These are phyloP conservation scores for Populus hybrid DNA, from an alignment of 441 rosid genomes.

Conservation along the genomic window DNA sequence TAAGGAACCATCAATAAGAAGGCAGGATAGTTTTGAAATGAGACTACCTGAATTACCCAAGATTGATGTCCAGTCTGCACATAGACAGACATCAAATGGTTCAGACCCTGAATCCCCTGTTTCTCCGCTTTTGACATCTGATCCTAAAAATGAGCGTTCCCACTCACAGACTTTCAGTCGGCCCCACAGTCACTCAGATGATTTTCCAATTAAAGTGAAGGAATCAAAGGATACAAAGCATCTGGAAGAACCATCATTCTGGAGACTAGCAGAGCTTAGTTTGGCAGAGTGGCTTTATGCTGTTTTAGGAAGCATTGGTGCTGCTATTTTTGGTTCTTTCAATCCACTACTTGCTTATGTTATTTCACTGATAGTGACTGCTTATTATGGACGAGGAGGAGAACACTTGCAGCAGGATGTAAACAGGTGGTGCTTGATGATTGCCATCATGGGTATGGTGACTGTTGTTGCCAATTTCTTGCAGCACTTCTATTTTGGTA, in stretches of 20 bases:
- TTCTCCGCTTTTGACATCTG: slow-evolving; percentile 94
- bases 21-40: slow-evolving; percentile 97
- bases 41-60: slow-evolving; percentile 87
- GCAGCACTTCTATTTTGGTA: slow-evolving; percentile 98
- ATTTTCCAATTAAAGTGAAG: slow-evolving; percentile 43
- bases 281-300: slow-evolving; percentile 98
- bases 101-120: slow-evolving; percentile 98
- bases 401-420: slow-evolving; percentile 63
- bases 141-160: slow-evolving; percentile 95
- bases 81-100: slow-evolving; percentile 58
- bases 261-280: slow-evolving; percentile 93
- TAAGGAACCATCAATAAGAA: slow-evolving; percentile 73
- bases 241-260: slow-evolving; percentile 74
- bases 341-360: slow-evolving; percentile 97
- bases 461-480: slow-evolving; percentile 96
- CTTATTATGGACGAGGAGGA: slow-evolving; percentile 50
- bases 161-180: slow-evolving; percentile 98
- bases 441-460: slow-evolving; percentile 94
- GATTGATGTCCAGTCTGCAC: slow-evolving; percentile 73
- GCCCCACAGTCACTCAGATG: slow-evolving; percentile 69
- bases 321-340: slow-evolving; percentile 96
- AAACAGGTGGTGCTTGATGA: slow-evolving; percentile 93
- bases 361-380: slow-evolving; percentile 78
- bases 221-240: slow-evolving; percentile 48
- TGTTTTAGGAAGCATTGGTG: slow-evolving; percentile 93